Conservation (phyloP, 192 early-diverging fungal genomes). For the Entomortierella chlamydospora region DNA sequence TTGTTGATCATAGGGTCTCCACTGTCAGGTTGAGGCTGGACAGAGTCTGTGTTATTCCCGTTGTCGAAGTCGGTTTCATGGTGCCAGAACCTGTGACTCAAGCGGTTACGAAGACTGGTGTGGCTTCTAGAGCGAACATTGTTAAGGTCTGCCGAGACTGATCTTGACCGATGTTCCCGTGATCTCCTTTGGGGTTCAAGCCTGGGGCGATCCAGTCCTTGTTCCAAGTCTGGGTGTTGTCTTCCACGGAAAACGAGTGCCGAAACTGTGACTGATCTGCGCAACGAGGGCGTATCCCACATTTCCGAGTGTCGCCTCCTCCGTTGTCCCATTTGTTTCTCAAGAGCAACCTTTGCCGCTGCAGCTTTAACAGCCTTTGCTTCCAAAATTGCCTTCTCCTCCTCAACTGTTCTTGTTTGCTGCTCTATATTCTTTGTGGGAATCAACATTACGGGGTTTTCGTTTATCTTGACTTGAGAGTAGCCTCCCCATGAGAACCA, state of each 20-base stretch:
- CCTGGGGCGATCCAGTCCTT: neutral
- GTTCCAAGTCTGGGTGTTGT: conserved; percentile 20
- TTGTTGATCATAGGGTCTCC: neutral
- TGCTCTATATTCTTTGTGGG: conserved; percentile 44
- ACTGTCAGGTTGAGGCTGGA: neutral
- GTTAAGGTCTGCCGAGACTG: conserved; percentile 7
- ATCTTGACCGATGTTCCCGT: conserved; percentile 15
- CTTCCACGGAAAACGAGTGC: conserved; percentile 6
- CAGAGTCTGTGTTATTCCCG: too few relatives aligned
- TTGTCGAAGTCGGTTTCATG: too few relatives aligned
- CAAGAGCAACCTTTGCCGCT: conserved; percentile 5
- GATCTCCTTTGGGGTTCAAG: neutral
- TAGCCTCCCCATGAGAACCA: conserved; percentile 51
- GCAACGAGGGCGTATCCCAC: conserved; percentile 24
- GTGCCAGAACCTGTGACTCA: too few relatives aligned
- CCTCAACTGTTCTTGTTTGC: conserved; percentile 24
- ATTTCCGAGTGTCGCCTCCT: conserved; percentile 20
- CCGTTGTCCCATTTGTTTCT: conserved; percentile 6
- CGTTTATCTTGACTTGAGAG: conserved; percentile 46
- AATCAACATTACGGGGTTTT: conserved; percentile 26
- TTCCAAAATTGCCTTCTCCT: conserved; percentile 31
- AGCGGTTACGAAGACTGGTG: too few relatives aligned
- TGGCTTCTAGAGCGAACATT: neutral
- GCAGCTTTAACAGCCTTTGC: conserved; percentile 43
- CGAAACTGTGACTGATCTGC: conserved; percentile 18